Evolutionary conservation across 371 early-diverging fungal genomes (phyloP), one percentile per base, ranked within the genome.

Genomic region (Batkoa obscura): DNA sequence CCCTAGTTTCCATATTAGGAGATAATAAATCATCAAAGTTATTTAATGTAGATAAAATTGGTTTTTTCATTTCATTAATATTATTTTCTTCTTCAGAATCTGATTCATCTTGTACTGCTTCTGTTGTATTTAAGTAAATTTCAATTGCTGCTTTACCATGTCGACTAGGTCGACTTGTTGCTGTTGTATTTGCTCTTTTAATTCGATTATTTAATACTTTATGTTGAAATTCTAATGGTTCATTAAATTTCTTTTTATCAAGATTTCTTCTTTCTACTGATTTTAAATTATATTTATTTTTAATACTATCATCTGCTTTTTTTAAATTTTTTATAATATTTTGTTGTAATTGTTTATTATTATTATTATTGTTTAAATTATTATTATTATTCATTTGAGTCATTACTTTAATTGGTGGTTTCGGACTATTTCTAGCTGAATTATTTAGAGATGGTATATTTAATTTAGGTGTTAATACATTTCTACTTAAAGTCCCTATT

Each of bases 91-190:
- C 60, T 13, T 77, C 80, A 55, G 76, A 77, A 3, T 81, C 81
- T 12, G 77, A 71, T 43, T 74, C 75, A 36, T 80, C 81, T 30
- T 69, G 70, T 4, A 70, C 72, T 0, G 77, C 68, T 32, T 75
- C 80, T 12, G 71, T 70, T 15, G 72, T 68, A 6, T 75, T 78
- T 0, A 69, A 68, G 59, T 74, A 82, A 1, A 79, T 74, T 36
- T 79, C 78, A 39, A 80, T 69, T 2, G 68, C 68, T 1, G 79
- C 68, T 53, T 72, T 72, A 35, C 70, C 34, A 6, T 30, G 23
- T 15, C n/a, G 31, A n/a, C 31, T 45, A 9, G 49, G 47, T 36
- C 37, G 8, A 37, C 6, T 48, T 32, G 42, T 13, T 5, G 47
- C 39, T 12, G 33, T 38, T 1, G 57, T 38, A 12, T 41, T 23